A percentile compares a stretch with the other conserved stretches of the same genome.
phyloP scores from a whole-genome alignment of 371 early-diverging fungal genomes.

The Mucor saturninus region DNA sequence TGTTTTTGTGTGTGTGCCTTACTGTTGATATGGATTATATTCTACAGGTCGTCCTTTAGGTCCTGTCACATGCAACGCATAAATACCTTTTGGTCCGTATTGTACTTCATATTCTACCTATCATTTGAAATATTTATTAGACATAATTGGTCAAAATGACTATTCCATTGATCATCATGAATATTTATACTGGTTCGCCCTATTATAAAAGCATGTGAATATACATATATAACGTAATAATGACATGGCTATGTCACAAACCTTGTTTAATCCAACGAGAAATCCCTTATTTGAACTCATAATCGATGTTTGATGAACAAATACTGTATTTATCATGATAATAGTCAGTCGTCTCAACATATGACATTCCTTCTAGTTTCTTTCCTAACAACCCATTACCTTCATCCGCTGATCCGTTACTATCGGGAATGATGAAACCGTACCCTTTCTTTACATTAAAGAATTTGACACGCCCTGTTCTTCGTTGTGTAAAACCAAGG shows the following conservation, averaged over 20 bases:
- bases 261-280: constrained; percentile 8
- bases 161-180: not conserved
- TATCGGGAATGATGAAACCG: constrained; percentile 9
- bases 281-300: constrained; percentile 2
- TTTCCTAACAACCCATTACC: not conserved
- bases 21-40: not conserved
- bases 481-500: not conserved
- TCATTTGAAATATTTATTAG: not conserved
- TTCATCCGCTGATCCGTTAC: not conserved
- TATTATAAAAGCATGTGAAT: constrained; percentile 7
- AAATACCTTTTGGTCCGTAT: constrained; percentile 13
- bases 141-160: not conserved
- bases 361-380: too few species aligned
- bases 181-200: constrained; percentile 12
- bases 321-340: not conserved
- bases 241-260: not conserved
- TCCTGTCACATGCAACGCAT: constrained; percentile 10
- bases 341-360: too few species aligned
- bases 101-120: constrained; percentile 16
- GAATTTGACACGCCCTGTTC: constrained; percentile 13
- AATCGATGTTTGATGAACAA: constrained; percentile 16
- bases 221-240: not conserved
- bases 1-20: not conserved
- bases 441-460: constrained; percentile 13
- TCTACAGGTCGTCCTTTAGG: not conserved